Base-by-base conservation (phyloP, 768 basidiomycete genomes). In the Gloeostereum incarnatum region DNA sequence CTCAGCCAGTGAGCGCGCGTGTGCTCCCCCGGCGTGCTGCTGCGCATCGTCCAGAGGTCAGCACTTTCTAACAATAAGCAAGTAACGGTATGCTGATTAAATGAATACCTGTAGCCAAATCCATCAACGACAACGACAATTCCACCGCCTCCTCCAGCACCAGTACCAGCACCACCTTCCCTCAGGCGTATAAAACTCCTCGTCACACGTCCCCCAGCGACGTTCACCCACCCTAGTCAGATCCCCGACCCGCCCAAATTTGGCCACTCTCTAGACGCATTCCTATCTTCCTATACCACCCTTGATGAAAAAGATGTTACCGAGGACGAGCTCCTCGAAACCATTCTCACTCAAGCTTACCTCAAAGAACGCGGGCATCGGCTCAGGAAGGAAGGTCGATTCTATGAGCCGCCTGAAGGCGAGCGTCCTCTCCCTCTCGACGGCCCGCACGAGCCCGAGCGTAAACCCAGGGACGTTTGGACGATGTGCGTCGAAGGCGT, bases 211-310 rank as follows among this genome's bases (percentile, higher is more conserved):
- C 85, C 84, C 5, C 68, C 71, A 1, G 75, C 75, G 2, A 51
- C 61, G 2, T 61, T 77, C 30, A 74, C 87, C 9, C 72, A 81
- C 54, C 89, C 83, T 0, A 53, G 52, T 9, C 91, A 96, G 51
- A 64, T 65, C 8, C 81, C 86, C 1, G 65, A 71, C 0, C 58
- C 60, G 0, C 60, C 78, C 0, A 61, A 61, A 33, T 69, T 71
- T 47, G 66, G 65, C 10, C 63, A 66, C 1, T 81, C 83, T 1
- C 55, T 92, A 7, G 46, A 61, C 6, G 48, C 60, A 1, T 73
- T 80, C 38, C 60, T 94, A 11, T 57, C 63, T 0, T 87, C 88
- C 0, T 93, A 81, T 51, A 59, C 59, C 26, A 65, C 61, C 6
- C 47, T 81, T 8, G 62, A 74, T 23, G 73, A 66, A 36, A 60